Evolutionary conservation across 1,284 basidiomycete species (phyloP).

Genomic region (Coniophora puteana): DNA sequence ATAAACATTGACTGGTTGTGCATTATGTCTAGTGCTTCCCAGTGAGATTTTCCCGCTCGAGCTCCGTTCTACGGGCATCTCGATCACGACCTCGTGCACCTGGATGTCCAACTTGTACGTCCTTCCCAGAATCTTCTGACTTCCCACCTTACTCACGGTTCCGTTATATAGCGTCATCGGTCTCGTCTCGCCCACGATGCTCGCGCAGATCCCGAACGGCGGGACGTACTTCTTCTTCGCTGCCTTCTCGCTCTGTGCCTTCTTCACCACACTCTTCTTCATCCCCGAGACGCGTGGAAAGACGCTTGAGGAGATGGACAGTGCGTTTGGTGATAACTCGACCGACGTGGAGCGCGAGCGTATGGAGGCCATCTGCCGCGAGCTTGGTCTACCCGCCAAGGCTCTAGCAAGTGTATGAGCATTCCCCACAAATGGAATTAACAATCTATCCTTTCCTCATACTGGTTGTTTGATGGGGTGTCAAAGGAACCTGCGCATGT

Average conservation of each 20-base stretch:
- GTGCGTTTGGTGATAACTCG: constrained; percentile 26
- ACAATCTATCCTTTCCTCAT: not conserved
- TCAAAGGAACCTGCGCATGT: too few relatives aligned
- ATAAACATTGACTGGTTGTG: not conserved
- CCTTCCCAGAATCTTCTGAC: not conserved
- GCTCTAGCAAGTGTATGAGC: too few relatives aligned
- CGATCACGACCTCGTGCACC: constrained; percentile 28
- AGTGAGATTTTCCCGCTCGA: constrained; percentile 31
- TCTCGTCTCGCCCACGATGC: constrained; percentile 26
- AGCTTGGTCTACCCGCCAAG: constrained; percentile 24
- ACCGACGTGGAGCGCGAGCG: constrained; percentile 24
- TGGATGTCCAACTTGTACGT: constrained; percentile 26
- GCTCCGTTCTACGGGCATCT: constrained; percentile 29
- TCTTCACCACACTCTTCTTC: constrained; percentile 28
- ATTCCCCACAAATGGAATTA: not conserved
- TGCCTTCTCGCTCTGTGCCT: constrained; percentile 22
- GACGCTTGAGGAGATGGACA: constrained; percentile 32
- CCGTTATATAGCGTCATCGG: constrained; percentile 20
- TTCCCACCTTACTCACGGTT: not conserved
- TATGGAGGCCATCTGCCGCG: constrained; percentile 25
- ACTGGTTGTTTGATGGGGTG: not conserved
- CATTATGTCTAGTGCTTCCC: constrained; percentile 21
- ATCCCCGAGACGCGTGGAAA: constrained; percentile 31
- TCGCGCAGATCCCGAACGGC: constrained; percentile 18
- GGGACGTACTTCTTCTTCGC: constrained; percentile 29